These are phyloP conservation scores for Coemansia sp. DNA, from an alignment of 192 early-diverging fungal species.

Conservation along the genomic window DNA sequence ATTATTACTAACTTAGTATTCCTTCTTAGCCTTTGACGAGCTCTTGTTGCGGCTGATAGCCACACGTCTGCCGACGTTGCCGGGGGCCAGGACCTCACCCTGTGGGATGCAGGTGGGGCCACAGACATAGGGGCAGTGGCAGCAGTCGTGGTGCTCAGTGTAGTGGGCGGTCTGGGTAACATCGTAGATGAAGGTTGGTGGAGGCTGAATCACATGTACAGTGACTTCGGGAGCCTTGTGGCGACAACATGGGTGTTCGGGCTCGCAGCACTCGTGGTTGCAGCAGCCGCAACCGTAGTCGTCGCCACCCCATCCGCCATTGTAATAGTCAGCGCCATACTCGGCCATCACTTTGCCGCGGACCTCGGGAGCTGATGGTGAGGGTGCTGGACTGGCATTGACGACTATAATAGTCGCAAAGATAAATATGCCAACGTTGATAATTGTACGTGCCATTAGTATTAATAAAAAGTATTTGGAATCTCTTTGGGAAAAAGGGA, in stretches of 20 bases:
- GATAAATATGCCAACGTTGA: slow-evolving; percentile 20
- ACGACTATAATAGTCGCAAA: slow-evolving; percentile 10
- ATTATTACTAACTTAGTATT: background rate
- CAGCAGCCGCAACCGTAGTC: slow-evolving; percentile 20
- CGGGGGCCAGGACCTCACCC: slow-evolving; percentile 50
- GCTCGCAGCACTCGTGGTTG: slow-evolving; percentile 14
- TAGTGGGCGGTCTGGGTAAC: slow-evolving; percentile 52
- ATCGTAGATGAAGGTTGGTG: slow-evolving; percentile 53
- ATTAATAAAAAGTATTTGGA: background rate
- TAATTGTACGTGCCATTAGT: slow-evolving; percentile 38
- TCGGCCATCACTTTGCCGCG: slow-evolving; percentile 11
- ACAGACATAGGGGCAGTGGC: slow-evolving; percentile 48
- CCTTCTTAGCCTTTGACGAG: slow-evolving; percentile 8
- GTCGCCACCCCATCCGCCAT: slow-evolving; percentile 20
- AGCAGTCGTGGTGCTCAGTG: slow-evolving; percentile 55
- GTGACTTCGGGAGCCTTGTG: slow-evolving; percentile 42
- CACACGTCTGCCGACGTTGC: slow-evolving; percentile 32
- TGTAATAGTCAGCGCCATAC: background rate
- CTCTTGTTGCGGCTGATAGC: slow-evolving; percentile 24
- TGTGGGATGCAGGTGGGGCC: slow-evolving; percentile 52
- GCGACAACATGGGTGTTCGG: slow-evolving; percentile 21
- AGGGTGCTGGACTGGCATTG: background rate
- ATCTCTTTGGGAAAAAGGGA: background rate
- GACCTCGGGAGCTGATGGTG: background rate
- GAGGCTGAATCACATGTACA: slow-evolving; percentile 53